phyloP scores from a whole-genome alignment of 805 yeast genomes.

The Metschnikowia anglica region DNA sequence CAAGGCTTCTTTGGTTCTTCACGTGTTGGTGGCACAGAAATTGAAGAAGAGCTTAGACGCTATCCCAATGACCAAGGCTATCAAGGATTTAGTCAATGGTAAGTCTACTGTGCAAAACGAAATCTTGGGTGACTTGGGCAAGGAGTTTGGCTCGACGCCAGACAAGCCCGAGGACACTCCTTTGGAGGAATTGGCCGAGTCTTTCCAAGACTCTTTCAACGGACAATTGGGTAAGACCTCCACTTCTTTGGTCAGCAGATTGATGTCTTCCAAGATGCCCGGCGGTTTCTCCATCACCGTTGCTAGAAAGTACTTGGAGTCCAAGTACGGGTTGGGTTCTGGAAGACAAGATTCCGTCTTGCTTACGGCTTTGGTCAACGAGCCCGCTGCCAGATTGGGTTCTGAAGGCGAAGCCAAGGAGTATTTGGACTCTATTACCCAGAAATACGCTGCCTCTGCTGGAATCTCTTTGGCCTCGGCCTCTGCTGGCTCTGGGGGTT shows the following conservation, averaged over 20 bases:
- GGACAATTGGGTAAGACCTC: constrained; percentile 95
- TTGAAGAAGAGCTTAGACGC: constrained; percentile 87
- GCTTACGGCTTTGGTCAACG: constrained; percentile 78
- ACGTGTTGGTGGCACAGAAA: constrained; percentile 91
- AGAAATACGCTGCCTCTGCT: constrained; percentile 78
- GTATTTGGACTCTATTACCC: constrained; percentile 77
- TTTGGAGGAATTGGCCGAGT: constrained; percentile 90
- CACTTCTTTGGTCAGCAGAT: constrained; percentile 80
- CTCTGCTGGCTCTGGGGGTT: constrained; percentile 51
- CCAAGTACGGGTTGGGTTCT: constrained; percentile 87
- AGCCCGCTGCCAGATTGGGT: constrained; percentile 87
- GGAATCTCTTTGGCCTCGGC: constrained; percentile 77
- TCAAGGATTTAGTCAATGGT: constrained; percentile 97
- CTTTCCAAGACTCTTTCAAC: constrained; percentile 84
- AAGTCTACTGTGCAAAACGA: constrained; percentile 98
- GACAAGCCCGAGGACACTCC: constrained; percentile 99
- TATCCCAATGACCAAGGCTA: constrained; percentile 85
- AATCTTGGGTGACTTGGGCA: constrained; percentile 96
- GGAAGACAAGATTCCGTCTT: constrained; percentile 95
- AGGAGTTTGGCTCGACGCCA: constrained; percentile 96
- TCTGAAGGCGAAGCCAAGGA: constrained; percentile 88
- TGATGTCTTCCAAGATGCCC: constrained; percentile 97
- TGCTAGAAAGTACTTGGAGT: constrained; percentile 88
- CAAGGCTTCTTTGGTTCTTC: constrained; percentile 76
- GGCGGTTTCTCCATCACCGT: constrained; percentile 95